These are phyloP conservation scores for Neoarthrinium moseri DNA, from an alignment of 2,329 filamentous ascomycete species.

Conservation along the genomic window DNA sequence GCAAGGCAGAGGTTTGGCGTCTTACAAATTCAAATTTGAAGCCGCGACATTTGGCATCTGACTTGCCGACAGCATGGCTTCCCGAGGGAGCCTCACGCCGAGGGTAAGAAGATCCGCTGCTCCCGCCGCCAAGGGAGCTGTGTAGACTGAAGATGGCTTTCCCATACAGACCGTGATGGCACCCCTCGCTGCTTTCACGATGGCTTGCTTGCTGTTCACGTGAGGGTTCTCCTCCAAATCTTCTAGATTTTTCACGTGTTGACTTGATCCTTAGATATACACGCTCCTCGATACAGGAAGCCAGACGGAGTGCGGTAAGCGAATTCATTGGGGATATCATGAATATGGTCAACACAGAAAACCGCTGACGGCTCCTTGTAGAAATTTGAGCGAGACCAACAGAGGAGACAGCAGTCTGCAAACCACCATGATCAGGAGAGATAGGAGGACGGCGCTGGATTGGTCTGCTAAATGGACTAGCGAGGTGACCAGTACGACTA, in stretches of 20 bases:
- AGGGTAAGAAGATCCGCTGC: not conserved
- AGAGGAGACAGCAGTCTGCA: no score
- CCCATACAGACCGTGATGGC: conserved; percentile 13
- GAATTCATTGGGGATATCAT: not conserved
- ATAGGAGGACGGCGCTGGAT: no score
- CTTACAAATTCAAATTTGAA: no score
- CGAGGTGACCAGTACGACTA: no score
- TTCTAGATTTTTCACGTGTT: not conserved
- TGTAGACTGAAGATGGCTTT: no score
- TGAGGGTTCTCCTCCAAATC: not conserved
- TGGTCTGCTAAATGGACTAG: no score
- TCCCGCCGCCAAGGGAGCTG: no score
- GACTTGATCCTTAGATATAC: conserved; percentile 1
- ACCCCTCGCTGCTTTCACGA: conserved; percentile 12
- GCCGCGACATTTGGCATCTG: not conserved
- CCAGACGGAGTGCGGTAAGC: conserved; percentile 8
- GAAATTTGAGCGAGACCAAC: not conserved
- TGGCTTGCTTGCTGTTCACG: conserved; percentile 11
- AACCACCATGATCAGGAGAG: no score
- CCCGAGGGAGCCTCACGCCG: conserved; percentile 7
- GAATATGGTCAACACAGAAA: not conserved
- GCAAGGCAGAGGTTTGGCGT: not conserved
- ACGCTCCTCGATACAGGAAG: conserved; percentile 12
- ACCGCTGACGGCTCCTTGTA: not conserved
- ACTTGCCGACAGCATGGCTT: conserved; percentile 4